A percentile compares a stretch with the other conserved stretches of the same genome.
These are phyloP conservation scores for Diaporthe ampelina DNA, from an alignment of 2,329 filamentous ascomycete species.

Conservation along the genomic window DNA sequence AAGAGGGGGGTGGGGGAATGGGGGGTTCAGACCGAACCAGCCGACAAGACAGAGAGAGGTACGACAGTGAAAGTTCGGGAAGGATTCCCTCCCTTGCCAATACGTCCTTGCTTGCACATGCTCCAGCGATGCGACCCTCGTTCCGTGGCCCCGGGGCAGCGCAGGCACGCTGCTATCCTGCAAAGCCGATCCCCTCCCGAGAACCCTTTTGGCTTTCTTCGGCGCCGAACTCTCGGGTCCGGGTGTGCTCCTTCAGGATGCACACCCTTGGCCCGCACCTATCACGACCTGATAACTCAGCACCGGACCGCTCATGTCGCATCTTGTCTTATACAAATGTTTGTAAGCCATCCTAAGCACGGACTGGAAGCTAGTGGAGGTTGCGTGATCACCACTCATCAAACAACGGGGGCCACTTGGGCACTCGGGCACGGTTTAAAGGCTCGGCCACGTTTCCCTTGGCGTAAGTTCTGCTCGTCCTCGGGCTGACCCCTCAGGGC, in stretches of 20 bases:
- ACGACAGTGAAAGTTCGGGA: slow-evolving; percentile 17
- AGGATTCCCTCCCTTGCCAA: slow-evolving; percentile 33
- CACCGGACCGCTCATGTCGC: neutral
- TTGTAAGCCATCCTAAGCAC: slow-evolving; percentile 4
- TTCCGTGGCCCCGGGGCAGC: slow-evolving; percentile 9
- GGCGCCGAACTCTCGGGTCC: slow-evolving; percentile 26
- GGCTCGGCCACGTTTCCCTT: neutral
- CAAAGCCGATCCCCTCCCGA: slow-evolving; percentile 22
- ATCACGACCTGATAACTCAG: neutral
- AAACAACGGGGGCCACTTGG: neutral
- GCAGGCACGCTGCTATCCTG: neutral
- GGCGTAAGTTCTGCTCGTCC: slow-evolving; percentile 20
- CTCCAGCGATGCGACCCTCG: slow-evolving; percentile 30
- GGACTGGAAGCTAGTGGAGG: neutral
- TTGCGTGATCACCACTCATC: slow-evolving; percentile 22
- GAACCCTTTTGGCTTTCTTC: slow-evolving; percentile 2
- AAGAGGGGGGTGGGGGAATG: neutral
- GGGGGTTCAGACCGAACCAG: neutral
- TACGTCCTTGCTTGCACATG: slow-evolving; percentile 1
- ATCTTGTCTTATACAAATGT: neutral
- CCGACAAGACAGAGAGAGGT: slow-evolving; percentile 14
- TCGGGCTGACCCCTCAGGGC: slow-evolving; percentile 22
- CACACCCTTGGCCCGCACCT: neutral
- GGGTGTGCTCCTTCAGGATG: neutral
- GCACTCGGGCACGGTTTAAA: neutral